Evolutionary conservation across 139 green algal genomes (phyloP).

Genomic region (Chlamydomonas incerta): DNA sequence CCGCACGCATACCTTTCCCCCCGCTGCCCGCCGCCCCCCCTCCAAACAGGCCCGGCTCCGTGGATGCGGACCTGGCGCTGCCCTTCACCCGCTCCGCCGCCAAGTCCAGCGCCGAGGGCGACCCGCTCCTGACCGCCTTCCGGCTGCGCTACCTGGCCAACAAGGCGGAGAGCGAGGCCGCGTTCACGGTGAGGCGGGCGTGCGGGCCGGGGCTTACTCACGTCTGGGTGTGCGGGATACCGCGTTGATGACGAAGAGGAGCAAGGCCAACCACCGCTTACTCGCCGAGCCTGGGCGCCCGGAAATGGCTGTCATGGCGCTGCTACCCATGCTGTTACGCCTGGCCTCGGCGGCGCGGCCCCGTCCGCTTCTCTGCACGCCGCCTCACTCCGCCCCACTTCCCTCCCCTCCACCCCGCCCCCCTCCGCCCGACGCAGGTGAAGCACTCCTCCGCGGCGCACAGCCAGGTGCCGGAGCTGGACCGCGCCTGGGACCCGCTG

Average conservation of each 20-base stretch:
- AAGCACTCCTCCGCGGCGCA: background rate
- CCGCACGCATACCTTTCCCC: background rate
- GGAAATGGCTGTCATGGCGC: too few species aligned
- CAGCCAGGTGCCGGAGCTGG: constrained; percentile 65
- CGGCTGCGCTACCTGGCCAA: constrained; percentile 6
- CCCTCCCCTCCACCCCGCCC: too few species aligned
- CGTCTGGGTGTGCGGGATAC: too few species aligned
- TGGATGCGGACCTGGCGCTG: constrained; percentile 24
- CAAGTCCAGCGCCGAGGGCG: constrained; percentile 36
- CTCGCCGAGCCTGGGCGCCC: too few species aligned
- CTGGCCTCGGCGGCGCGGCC: too few species aligned
- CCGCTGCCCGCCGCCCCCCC: background rate
- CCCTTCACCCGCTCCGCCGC: constrained; percentile 11
- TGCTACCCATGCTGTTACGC: too few species aligned
- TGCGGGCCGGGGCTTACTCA: too few species aligned
- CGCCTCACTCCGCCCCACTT: too few species aligned
- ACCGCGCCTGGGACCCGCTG: constrained; percentile 83
- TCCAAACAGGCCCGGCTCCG: background rate
- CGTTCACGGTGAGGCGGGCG: constrained; percentile 12
- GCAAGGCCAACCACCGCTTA: too few species aligned
- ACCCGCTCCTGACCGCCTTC: constrained; percentile 37
- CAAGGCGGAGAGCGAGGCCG: constrained; percentile 10
- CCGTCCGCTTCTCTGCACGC: too few species aligned
- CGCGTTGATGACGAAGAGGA: too few species aligned
- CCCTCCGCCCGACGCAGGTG: background rate